Evolutionary conservation across 805 yeast species (phyloP), one percentile per base, ranked within the genome.

Genomic region (Metschnikowia proteae): DNA sequence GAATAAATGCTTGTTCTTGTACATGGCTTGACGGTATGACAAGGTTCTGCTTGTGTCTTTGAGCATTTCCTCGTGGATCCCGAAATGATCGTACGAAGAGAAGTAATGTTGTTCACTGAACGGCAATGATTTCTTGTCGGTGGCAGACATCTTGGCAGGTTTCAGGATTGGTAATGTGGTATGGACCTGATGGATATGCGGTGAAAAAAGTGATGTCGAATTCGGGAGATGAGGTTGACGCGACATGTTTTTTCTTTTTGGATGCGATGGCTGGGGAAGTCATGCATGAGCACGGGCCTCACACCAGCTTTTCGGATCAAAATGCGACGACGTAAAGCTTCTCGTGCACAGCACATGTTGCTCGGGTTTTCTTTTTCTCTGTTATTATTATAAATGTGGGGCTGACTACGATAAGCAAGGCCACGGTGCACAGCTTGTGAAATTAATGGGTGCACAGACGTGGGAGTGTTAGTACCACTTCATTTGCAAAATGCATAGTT

Each of bases 61-160:
- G 61, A 94, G 82, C 99, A 94, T 94, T 71, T 92, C 98, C 71
- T 95, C 99, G 65, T 94, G 99, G 63, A 94, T 94, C 46, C 97
- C 96, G 63, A 89, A 90, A 65, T 94, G 98, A 67, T 92, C 97
- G 63, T 94, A 94, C 2, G 98, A 92, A 45, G 84, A 79, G 74
- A 94, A 94, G 71, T 94, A 94, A 68, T 92, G 98, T 71, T 90
- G 95, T 64, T 92, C 98, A 41, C 80, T 68, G 65, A 81, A 81
- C 27, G 89, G 81, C 58, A 86, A 72, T n/a, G 72, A 49, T 31
- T 72, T 62, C 60, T 83, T 84, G 54, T 83, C 85, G 5, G 92
- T 86, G 45, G 92, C 92, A 44, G 84, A 81, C 59, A 53, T 51
- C 26, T 8, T 40, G 10, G 28, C 22, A 7, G 33, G 33, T 5